Conservation (phyloP, 2,329 filamentous ascomycete species). For the Talaromyces amestolkiae region DNA sequence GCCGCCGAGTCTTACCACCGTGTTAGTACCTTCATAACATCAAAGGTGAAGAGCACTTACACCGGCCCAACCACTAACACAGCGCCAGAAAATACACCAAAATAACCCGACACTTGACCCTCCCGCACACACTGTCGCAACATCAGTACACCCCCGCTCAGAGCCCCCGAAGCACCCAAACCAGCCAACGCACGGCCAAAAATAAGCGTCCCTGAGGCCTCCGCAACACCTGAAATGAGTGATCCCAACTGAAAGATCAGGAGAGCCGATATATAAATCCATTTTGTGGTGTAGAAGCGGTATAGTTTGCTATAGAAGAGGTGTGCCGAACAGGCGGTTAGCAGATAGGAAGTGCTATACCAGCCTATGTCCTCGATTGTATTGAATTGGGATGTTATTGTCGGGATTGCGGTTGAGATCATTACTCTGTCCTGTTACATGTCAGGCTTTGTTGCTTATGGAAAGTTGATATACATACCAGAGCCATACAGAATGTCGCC, state of each 20-base stretch:
- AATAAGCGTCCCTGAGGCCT: slow-evolving; percentile 32
- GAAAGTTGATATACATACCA: background rate
- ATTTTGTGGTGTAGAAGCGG: slow-evolving; percentile 36
- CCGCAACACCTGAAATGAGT: slow-evolving; percentile 32
- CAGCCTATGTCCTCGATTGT: slow-evolving; percentile 44
- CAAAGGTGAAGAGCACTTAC: slow-evolving; percentile 1
- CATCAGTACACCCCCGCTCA: slow-evolving; percentile 27
- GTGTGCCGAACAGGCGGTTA: slow-evolving; percentile 38
- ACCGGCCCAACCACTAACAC: slow-evolving; percentile 35
- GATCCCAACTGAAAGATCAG: slow-evolving; percentile 40
- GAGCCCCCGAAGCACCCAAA: slow-evolving; percentile 30
- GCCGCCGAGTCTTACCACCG: slow-evolving; percentile 30
- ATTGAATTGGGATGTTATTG: slow-evolving; percentile 44
- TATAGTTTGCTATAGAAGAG: slow-evolving; percentile 39
- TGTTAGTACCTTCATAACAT: background rate
- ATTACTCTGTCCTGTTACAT: slow-evolving; percentile 29
- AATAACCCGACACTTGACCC: slow-evolving; percentile 32
- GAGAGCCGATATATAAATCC: slow-evolving; percentile 33
- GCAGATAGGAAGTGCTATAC: slow-evolving; percentile 41
- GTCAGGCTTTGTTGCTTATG: background rate
- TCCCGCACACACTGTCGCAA: slow-evolving; percentile 34
- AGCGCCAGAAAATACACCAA: slow-evolving; percentile 35
- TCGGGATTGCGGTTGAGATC: slow-evolving; percentile 41
- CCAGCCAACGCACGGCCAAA: slow-evolving; percentile 37
- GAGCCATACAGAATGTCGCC: slow-evolving; percentile 2